Percentiles rank a stretch among this genome's conserved stretches.
Evolutionary conservation across 1,139 yeast genomes (phyloP).

Genomic region (Geotrichum reessii): DNA sequence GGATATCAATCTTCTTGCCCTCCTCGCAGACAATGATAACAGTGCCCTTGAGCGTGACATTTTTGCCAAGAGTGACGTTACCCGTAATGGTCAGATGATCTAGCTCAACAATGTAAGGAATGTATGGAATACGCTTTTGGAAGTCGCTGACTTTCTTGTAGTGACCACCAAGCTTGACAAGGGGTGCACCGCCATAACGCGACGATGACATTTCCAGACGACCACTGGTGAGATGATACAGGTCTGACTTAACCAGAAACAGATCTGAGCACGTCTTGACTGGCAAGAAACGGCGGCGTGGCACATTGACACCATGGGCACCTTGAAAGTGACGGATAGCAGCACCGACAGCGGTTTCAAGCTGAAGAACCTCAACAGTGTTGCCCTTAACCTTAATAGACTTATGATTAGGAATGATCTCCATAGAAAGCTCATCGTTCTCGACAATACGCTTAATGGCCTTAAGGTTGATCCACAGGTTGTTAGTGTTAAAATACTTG

Average conservation of each 20-base stretch:
- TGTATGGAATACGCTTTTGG: constrained; percentile 85
- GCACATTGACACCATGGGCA: constrained; percentile 97
- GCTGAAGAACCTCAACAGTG: constrained; percentile 82
- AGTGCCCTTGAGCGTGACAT: constrained; percentile 89
- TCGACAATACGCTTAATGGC: constrained; percentile 93
- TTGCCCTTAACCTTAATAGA: constrained; percentile 68
- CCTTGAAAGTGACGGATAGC: constrained; percentile 93
- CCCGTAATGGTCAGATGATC: constrained; percentile 98
- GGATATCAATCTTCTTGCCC: constrained; percentile 94
- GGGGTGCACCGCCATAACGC: constrained; percentile 86
- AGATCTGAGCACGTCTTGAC: constrained; percentile 96
- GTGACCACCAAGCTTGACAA: constrained; percentile 92
- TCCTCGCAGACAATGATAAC: constrained; percentile 96
- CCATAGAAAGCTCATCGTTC: constrained; percentile 74
- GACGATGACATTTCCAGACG: constrained; percentile 76
- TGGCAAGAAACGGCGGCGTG: constrained; percentile 95
- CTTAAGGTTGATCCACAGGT: constrained; percentile 92
- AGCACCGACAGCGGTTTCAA: constrained; percentile 98
- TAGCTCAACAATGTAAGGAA: constrained; percentile 92
- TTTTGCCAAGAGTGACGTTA: constrained; percentile 85
- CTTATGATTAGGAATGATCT: constrained; percentile 92
- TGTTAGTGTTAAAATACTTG: constrained; percentile 96
- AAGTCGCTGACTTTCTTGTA: constrained; percentile 92
- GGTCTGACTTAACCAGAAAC: constrained; percentile 91
- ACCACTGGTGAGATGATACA: constrained; percentile 88